These are phyloP conservation scores for Closterium sp. DNA, from an alignment of 139 green algal genomes.

Conservation along the genomic window DNA sequence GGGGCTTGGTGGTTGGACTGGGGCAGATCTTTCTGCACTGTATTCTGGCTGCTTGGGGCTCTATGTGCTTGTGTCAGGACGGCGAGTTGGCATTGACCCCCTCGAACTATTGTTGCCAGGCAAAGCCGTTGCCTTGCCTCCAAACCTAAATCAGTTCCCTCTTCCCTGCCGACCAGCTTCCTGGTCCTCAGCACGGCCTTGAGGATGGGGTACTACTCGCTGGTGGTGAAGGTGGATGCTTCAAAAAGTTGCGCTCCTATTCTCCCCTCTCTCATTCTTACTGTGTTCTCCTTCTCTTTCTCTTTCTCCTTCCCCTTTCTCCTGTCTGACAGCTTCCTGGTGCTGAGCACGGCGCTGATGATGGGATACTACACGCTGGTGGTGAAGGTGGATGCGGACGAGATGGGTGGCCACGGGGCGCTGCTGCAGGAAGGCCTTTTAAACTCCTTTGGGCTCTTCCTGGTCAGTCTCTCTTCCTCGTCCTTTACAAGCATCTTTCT, in stretches of 20 bases:
- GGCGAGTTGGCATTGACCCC: too few species aligned
- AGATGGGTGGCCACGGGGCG: conserved; percentile 25
- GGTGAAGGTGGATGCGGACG: conserved; percentile 19
- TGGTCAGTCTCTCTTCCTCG: neutral
- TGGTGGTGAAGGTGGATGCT: too few species aligned
- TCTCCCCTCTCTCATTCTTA: too few species aligned
- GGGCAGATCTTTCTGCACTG: too few species aligned
- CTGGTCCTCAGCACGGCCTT: neutral
- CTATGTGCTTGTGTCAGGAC: too few species aligned
- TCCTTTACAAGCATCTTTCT: too few species aligned
- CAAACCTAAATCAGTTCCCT: too few species aligned
- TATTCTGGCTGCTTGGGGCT: too few species aligned
- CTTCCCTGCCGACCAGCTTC: neutral
- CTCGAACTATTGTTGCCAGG: too few species aligned
- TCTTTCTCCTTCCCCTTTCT: neutral
- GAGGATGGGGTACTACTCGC: neutral
- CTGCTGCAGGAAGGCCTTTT: conserved; percentile 27
- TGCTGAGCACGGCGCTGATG: conserved; percentile 7
- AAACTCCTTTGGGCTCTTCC: conserved; percentile 13
- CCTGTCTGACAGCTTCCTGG: neutral
- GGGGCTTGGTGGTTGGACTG: too few species aligned
- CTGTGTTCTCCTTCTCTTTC: neutral
- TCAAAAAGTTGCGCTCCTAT: too few species aligned
- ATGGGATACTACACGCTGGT: conserved; percentile 1
- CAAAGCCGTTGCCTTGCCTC: too few species aligned